Base-by-base conservation (phyloP, 2,329 filamentous ascomycete species). In the Claviceps sp. region DNA sequence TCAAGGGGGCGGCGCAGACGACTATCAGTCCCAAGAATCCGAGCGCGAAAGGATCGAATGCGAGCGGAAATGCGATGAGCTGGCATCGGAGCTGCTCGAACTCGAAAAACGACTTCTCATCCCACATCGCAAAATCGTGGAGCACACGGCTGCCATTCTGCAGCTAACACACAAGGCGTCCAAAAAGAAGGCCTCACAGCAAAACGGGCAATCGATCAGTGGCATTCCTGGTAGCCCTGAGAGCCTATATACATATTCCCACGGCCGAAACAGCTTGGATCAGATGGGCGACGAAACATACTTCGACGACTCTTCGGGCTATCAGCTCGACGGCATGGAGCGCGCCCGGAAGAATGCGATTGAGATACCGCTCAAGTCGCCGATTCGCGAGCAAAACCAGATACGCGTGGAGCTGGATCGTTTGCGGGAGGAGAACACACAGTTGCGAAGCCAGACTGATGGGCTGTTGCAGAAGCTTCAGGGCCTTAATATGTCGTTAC, bases 91-190 rank as follows among this genome's bases (percentile, higher is more conserved):
- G 61, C 72, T 97, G 40, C 88, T 86, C 70, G 77, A 78, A 54
- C 72, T 95, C 52, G 88, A 96, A 67, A 86, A 86, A 65, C 74
- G 85, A 58, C 72, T 85, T 54, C 82, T 88, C 70, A 78, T 85
- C 54, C 78, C 87, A 8, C 86, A 94, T 61, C 79, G 79, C 60
- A 80, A 82, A 55, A 71, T 98, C 45, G 72, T 97, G 49, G 83
- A 91, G 65, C 93, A 98, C 65, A 97, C 91, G 0, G 90, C 93
- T 14, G 91, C 88, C 45, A 87, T 98, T 41, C 72, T 98, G 51
- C 89, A 95, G 63, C 78, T 95, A 66, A 94, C 90, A 8, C 90
- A 97, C 67, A 85, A 84, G 60, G 81, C 79, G 0, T 74, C 85
- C n/a, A 85, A 79, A 61, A 79, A 78, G 58, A 71, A 71, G 51